phyloP scores from a whole-genome alignment of 441 rosid species.

The Gossypium gossypioides region DNA sequence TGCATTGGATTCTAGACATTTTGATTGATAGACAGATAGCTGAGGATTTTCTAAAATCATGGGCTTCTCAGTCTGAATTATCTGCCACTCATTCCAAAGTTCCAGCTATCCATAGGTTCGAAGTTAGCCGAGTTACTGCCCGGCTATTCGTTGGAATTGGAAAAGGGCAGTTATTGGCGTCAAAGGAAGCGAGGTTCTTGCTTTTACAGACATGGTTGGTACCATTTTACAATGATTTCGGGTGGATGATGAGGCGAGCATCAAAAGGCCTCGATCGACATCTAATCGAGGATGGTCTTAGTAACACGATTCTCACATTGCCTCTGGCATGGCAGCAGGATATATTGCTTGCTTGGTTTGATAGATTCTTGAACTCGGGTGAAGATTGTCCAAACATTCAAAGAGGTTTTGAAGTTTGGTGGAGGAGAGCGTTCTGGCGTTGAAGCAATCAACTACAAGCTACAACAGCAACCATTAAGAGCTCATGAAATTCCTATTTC shows the following conservation, averaged over 20 bases:
- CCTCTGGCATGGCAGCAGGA: neutral
- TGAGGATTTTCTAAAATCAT: slow-evolving; percentile 66
- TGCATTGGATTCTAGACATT: slow-evolving; percentile 81
- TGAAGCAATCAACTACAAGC: neutral
- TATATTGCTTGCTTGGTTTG: slow-evolving; percentile 65
- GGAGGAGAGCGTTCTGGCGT: neutral
- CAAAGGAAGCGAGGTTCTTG: slow-evolving; percentile 21
- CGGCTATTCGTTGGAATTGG: slow-evolving; percentile 85
- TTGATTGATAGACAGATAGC: slow-evolving; percentile 85
- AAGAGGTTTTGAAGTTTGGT: neutral
- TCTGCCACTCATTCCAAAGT: slow-evolving; percentile 59
- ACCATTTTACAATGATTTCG: slow-evolving; percentile 86
- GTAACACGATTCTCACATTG: neutral
- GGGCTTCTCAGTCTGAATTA: slow-evolving; percentile 83
- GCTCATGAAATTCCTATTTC: neutral
- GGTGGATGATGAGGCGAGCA: slow-evolving; percentile 86
- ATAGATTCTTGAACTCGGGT: neutral
- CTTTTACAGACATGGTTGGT: slow-evolving; percentile 82
- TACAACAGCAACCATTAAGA: neutral
- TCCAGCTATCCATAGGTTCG: slow-evolving; percentile 74
- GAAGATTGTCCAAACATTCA: slow-evolving; percentile 1
- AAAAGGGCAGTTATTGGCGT: slow-evolving; percentile 70
- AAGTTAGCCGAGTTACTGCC: slow-evolving; percentile 77
- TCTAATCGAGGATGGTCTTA: neutral
- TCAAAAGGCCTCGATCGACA: neutral